Evolutionary conservation across 148 eudicot genomes (phyloP).

Genomic region (Euryodendron excelsum): DNA sequence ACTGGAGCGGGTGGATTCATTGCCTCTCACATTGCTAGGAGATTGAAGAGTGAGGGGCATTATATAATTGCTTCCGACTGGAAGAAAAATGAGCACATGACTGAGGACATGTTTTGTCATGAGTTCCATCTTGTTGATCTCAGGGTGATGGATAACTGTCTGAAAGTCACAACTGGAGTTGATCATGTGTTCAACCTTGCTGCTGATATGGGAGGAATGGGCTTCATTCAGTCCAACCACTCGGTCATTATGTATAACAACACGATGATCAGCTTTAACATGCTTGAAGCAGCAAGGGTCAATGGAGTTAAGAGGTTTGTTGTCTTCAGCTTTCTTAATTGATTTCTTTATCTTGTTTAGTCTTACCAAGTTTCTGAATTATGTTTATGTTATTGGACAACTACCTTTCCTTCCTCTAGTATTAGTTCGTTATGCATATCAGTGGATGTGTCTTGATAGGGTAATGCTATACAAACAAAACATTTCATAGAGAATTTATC

Average conservation of each 20-base stretch:
- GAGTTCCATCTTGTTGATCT: constrained; percentile 29
- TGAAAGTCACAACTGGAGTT: constrained; percentile 24
- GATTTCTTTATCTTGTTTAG: too few relatives aligned
- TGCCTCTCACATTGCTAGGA: constrained; percentile 23
- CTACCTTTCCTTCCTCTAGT: too few relatives aligned
- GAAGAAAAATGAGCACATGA: constrained; percentile 31
- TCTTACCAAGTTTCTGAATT: too few relatives aligned
- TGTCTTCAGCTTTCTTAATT: neutral
- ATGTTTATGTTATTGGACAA: too few relatives aligned
- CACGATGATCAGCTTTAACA: constrained; percentile 30
- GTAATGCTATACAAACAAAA: too few relatives aligned
- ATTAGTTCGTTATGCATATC: too few relatives aligned
- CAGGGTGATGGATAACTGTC: constrained; percentile 24
- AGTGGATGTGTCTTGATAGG: too few relatives aligned
- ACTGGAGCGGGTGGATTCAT: constrained; percentile 27
- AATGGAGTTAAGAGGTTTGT: constrained; percentile 22
- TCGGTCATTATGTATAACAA: constrained; percentile 22
- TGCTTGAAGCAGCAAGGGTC: constrained; percentile 28
- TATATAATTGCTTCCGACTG: constrained; percentile 29
- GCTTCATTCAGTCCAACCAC: constrained; percentile 29
- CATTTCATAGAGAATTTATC: too few relatives aligned
- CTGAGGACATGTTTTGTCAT: constrained; percentile 28
- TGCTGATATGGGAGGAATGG: constrained; percentile 34
- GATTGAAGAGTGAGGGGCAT: constrained; percentile 25
- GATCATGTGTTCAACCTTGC: constrained; percentile 30